Conservation (phyloP, 2,329 filamentous ascomycete genomes). For the Ascochyta clinopodiicola region DNA sequence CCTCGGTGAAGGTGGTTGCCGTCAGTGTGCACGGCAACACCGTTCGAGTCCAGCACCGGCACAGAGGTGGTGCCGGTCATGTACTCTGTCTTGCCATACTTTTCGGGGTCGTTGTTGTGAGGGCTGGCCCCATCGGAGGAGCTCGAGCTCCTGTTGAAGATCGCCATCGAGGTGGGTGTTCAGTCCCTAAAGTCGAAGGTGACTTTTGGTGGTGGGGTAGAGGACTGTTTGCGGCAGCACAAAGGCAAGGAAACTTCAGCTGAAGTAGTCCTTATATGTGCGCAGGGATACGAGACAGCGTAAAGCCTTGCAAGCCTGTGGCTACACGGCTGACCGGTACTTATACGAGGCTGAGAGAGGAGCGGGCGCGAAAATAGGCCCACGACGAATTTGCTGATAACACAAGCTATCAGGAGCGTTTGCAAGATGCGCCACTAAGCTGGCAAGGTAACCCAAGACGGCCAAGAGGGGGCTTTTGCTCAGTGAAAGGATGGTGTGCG, state of each 20-base stretch:
- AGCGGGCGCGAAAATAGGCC: conserved; percentile 8
- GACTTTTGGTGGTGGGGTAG: conserved; percentile 9
- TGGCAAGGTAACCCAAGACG: conserved; percentile 30
- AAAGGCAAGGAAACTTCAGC: conserved; percentile 12
- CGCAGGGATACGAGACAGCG: conserved; percentile 21
- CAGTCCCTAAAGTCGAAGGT: conserved; percentile 1
- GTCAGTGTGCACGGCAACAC: conserved; percentile 35
- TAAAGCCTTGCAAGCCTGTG: conserved; percentile 25
- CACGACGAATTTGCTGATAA: conserved; percentile 20
- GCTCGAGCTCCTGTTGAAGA: conserved; percentile 36
- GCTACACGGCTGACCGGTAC: conserved; percentile 25
- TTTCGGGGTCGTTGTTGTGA: conserved; percentile 30
- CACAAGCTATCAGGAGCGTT: conserved; percentile 26
- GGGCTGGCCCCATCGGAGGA: conserved; percentile 40
- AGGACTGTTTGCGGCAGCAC: conserved; percentile 21
- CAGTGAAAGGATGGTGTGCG: conserved; percentile 24
- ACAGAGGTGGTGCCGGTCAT: conserved; percentile 17
- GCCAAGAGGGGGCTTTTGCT: conserved; percentile 24
- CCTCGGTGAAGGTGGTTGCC: conserved; percentile 57
- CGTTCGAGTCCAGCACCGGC: conserved; percentile 28
- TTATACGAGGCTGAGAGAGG: conserved; percentile 27
- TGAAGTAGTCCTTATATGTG: conserved; percentile 21
- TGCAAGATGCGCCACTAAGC: conserved; percentile 18
- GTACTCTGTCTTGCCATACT: conserved; percentile 32
- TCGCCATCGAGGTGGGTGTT: conserved; percentile 28